These are phyloP conservation scores for Apiospora phragmitis DNA, from an alignment of 2,329 filamentous ascomycete genomes.

Conservation along the genomic window DNA sequence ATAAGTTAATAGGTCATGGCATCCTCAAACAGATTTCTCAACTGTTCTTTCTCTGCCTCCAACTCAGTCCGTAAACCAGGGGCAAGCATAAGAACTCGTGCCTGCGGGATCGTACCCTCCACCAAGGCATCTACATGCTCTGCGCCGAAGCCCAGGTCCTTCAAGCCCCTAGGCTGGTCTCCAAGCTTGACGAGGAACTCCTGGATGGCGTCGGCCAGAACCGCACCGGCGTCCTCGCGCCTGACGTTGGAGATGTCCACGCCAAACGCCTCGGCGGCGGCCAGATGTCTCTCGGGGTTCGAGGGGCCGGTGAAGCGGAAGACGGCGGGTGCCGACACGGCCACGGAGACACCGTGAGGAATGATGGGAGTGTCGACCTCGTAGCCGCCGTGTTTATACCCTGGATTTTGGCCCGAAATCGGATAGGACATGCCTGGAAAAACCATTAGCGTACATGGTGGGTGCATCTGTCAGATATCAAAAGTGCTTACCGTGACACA, in stretches of 20 bases:
- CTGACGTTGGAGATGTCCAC: conserved; percentile 88
- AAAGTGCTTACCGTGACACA: conserved; percentile 56
- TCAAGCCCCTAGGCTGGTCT: conserved; percentile 86
- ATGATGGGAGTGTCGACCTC: conserved; percentile 76
- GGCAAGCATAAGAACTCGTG: conserved; percentile 86
- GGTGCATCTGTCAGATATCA: not conserved
- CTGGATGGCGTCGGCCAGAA: conserved; percentile 79
- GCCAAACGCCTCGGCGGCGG: conserved; percentile 86
- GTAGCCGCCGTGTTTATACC: conserved; percentile 89
- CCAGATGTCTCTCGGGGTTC: conserved; percentile 89
- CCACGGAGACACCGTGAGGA: conserved; percentile 93
- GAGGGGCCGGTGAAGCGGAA: conserved; percentile 91
- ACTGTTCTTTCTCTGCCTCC: conserved; percentile 69
- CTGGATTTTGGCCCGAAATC: conserved; percentile 91
- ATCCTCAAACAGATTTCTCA: conserved; percentile 68
- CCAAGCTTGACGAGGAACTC: conserved; percentile 81
- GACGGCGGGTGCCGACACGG: conserved; percentile 88
- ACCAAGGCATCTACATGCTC: conserved; percentile 81
- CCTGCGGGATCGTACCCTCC: conserved; percentile 92
- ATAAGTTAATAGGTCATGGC: conserved; percentile 43
- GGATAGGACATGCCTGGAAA: conserved; percentile 86
- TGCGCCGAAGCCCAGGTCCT: conserved; percentile 75
- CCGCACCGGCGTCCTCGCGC: conserved; percentile 84
- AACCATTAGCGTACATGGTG: conserved; percentile 11
- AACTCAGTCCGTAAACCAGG: conserved; percentile 75